phyloP scores from a whole-genome alignment of 2,329 filamentous ascomycete species.

The Periconia sp. region DNA sequence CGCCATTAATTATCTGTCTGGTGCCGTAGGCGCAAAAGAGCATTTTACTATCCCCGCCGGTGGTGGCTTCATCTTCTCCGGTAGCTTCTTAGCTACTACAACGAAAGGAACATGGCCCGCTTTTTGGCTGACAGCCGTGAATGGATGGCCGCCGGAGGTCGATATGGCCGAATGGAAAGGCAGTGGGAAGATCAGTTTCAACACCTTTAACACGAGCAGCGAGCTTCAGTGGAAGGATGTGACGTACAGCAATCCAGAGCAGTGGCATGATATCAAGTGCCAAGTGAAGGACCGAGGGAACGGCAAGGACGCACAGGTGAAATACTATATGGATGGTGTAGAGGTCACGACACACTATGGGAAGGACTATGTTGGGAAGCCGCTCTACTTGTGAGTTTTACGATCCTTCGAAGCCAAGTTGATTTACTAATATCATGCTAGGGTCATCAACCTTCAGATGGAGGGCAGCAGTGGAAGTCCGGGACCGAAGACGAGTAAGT shows the following conservation, averaged over 20 bases:
- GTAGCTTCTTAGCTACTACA: constrained; percentile 47
- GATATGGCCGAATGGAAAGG: constrained; percentile 69
- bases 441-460: constrained; percentile 43
- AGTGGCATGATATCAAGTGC: constrained; percentile 59
- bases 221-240: constrained; percentile 57
- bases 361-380: constrained; percentile 53
- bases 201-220: constrained; percentile 60
- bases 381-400: constrained; percentile 32
- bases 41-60: constrained; percentile 47
- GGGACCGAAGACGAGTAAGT: constrained; percentile 30
- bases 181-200: constrained; percentile 61
- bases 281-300: constrained; percentile 59
- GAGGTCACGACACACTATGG: constrained; percentile 59
- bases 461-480: constrained; percentile 34
- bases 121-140: constrained; percentile 63
- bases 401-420: too few species aligned
- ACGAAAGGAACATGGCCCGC: constrained; percentile 62
- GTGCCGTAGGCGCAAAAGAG: constrained; percentile 53
- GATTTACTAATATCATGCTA: constrained; percentile 7
- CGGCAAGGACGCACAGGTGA: constrained; percentile 58
- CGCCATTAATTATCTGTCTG: constrained; percentile 60
- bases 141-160: constrained; percentile 65
- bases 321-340: constrained; percentile 61
- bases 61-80: constrained; percentile 49
- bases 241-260: constrained; percentile 52